phyloP scores from a whole-genome alignment of 2,329 filamentous ascomycete species.

The Aspergillus neotritici region DNA sequence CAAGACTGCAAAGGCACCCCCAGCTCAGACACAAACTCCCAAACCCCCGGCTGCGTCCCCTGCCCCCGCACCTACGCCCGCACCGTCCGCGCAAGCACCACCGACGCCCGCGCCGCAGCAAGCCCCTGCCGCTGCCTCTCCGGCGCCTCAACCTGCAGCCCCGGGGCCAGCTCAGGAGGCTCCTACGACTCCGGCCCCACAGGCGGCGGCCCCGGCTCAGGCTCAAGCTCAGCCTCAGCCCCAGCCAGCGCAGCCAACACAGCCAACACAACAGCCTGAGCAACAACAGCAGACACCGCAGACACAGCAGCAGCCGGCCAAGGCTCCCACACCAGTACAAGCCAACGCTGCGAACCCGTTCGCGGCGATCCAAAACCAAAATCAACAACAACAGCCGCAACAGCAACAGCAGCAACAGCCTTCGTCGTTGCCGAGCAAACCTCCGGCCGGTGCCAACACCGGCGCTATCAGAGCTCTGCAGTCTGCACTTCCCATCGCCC shows the following conservation, averaged over 20 bases:
- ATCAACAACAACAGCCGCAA: not conserved
- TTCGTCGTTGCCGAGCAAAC: constrained; percentile 28
- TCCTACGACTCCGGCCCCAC: constrained; percentile 6
- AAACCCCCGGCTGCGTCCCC: constrained; percentile 25
- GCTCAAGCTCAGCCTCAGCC: constrained; percentile 13
- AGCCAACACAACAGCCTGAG: constrained; percentile 13
- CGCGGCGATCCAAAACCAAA: constrained; percentile 22
- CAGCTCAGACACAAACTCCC: constrained; percentile 29
- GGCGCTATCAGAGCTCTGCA: constrained; percentile 40
- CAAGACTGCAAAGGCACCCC: constrained; percentile 57
- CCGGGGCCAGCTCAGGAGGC: constrained; percentile 6
- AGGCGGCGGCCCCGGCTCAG: constrained; percentile 1
- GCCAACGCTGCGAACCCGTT: constrained; percentile 19
- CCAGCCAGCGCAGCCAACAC: constrained; percentile 3
- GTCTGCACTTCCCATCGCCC: constrained; percentile 42
- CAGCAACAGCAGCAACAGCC: constrained; percentile 12
- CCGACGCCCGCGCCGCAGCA: constrained; percentile 18
- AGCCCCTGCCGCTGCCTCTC: constrained; percentile 10
- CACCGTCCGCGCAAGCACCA: constrained; percentile 7
- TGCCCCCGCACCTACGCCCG: not conserved
- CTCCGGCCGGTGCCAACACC: constrained; percentile 33
- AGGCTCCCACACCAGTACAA: no score
- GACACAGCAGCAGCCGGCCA: no score
- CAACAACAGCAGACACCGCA: constrained; percentile 6
- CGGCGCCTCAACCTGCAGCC: constrained; percentile 2